These are phyloP conservation scores for Eimeria maxima DNA, from an alignment of 169 alveolate species.

Conservation along the genomic window DNA sequence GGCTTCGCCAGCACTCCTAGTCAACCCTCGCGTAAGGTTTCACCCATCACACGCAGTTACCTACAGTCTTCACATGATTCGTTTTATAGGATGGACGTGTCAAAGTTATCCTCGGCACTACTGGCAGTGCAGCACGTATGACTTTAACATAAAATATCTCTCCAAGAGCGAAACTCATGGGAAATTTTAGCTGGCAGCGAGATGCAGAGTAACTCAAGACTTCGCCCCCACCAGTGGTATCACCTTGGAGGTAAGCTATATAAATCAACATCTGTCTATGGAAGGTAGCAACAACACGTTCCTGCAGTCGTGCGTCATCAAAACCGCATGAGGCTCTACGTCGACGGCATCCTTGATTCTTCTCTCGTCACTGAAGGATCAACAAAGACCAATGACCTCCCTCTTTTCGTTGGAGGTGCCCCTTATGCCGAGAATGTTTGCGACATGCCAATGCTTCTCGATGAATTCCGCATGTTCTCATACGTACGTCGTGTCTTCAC, in stretches of 20 bases:
- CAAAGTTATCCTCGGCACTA: conserved; percentile 87
- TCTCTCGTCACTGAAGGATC: conserved; percentile 76
- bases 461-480: conserved; percentile 90
- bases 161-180: not conserved
- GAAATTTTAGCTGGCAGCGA: conserved; percentile 85
- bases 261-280: not conserved
- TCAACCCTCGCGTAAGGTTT: conserved; percentile 90
- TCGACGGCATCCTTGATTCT: conserved; percentile 77
- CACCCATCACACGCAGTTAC: not conserved
- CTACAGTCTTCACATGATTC: not conserved
- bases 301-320: conserved; percentile 72
- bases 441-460: conserved; percentile 92
- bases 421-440: conserved; percentile 90
- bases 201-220: conserved; percentile 89
- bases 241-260: conserved; percentile 88
- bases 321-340: conserved; percentile 80
- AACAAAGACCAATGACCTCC: conserved; percentile 90
- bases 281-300: not conserved
- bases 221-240: conserved; percentile 92
- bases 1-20: conserved; percentile 93
- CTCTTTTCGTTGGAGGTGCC: conserved; percentile 92
- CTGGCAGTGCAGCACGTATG: conserved; percentile 85
- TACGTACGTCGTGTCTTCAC: not conserved
- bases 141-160: not conserved
- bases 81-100: conserved; percentile 89